Evolutionary conservation across 768 basidiomycete genomes (phyloP), one percentile per base, ranked within the genome.

Genomic region (Hygrocybe punicea): DNA sequence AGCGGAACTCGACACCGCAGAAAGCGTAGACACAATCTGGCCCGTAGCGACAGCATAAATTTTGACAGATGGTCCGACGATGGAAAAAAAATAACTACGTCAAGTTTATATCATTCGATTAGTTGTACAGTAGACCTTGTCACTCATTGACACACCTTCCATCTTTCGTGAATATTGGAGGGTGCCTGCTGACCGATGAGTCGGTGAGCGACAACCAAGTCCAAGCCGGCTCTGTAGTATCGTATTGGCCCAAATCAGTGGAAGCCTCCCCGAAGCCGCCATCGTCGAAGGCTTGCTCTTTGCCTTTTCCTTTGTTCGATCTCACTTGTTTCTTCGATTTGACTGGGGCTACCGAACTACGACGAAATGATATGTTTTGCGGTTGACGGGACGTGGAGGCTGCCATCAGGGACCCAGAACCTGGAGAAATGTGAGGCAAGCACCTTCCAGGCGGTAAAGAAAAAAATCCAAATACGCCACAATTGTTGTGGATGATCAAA

Each of bases 151-250:
- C 63, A 58, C 67, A 93, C 94, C 85, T 86, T 73, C 91, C 91
- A 72, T 98, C 93, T 69, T 81, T 88, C 25, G 93, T 92, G 71
- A 94, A 93, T 60, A 93, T 73, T 36, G 91, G 87, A 5, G 90
- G 81, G 37, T 80, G 78, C 59, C 75, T 80, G 62, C 81, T 87
- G 44, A 82, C 79, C 52, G 78, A 79, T 9, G 84, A 78, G 71
- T 91, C 87, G 37, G 89, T 84, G 56, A 93, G 76, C 48, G 82
- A 78, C 56, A 79, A 76, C 90, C 90, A 92, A 53, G 81, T 72
- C 88, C 86, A 87, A 48, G 71, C 64, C 33, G 71, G 40, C 17
- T 64, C 58, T 33, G 66, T 68, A 61, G 68, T 70, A 48, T 53
- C 42, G 56, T 8, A 9, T n/a, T 65, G 58, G 59, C 70, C 69